Evolutionary conservation across 2,329 filamentous ascomycete species (phyloP), one percentile per base, ranked within the genome.

Genomic region (Pseudopithomyces maydicus): DNA sequence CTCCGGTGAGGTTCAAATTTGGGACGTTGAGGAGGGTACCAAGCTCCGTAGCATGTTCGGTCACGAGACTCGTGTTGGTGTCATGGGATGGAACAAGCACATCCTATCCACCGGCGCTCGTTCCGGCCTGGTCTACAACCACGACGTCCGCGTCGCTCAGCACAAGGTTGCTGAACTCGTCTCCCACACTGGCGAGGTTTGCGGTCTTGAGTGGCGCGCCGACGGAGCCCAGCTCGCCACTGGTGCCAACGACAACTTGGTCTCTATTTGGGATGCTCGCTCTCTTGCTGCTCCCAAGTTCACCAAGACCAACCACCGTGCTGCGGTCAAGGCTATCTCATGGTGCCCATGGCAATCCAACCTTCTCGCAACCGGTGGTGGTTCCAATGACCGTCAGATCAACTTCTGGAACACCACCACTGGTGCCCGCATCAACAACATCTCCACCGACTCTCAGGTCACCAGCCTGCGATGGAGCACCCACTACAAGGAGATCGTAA

Each of bases 331-430:
- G 86, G 95, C 95, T 57, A 87, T 99, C 44, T 90, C 92, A 62
- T 99, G 95, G 95, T 99, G 95, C 84, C 95, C 95, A 42, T 99
- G 95, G 95, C 95, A 97, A 81, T 88, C 91, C 78, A 98, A 97
- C 84, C 88, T 98, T 48, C 89, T 99, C 46, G 95, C 95, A 56
- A 98, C 95, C 42, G 95, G 95, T 55, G 95, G 95, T 73, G 95
- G 95, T 67, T 96, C 92, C 42, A 96, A 97, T 78, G 95, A 99
- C 77, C 90, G 92, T 68, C 91, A 97, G 80, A 99, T 99, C 78
- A 95, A 99, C 83, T 99, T 99, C 86, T 99, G 95, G 95, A 99
- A 99, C 85, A 96, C 93, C 45, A 98, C 95, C 20, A 97, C 94
- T 4, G 95, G 95, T 59, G 94, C 95, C 52, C 91, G 95, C 69